phyloP scores from a whole-genome alignment of 2,329 filamentous ascomycete genomes.

The Pseudogymnoascus sp. region DNA sequence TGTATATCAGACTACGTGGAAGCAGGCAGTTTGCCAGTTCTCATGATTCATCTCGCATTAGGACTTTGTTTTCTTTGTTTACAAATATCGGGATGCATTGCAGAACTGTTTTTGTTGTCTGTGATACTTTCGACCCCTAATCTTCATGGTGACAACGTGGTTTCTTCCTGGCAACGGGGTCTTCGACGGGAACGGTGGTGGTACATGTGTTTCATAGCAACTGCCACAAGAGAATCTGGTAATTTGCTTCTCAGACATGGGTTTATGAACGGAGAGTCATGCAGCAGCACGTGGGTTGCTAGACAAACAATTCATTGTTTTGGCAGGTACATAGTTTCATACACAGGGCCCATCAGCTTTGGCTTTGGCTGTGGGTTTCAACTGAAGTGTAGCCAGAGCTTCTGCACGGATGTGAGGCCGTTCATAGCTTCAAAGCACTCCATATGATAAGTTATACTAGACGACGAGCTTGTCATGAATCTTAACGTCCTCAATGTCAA shows the following conservation, averaged over 20 bases:
- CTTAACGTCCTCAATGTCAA: background rate
- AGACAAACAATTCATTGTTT: background rate
- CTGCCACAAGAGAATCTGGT: background rate
- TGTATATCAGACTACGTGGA: too few species aligned
- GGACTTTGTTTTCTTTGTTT: background rate
- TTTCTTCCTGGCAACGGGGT: constrained; percentile 1
- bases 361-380: background rate
- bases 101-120: background rate
- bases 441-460: background rate
- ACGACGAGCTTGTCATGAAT: background rate
- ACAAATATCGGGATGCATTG: background rate
- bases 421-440: background rate
- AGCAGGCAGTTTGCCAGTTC: too few species aligned
- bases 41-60: too few species aligned
- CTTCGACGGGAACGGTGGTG: constrained; percentile 1
- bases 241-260: background rate
- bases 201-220: background rate
- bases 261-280: background rate
- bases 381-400: background rate
- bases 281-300: background rate
- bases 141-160: background rate
- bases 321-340: background rate
- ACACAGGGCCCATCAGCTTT: background rate
- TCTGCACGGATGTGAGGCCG: background rate
- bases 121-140: background rate